phyloP scores from a whole-genome alignment of 192 early-diverging fungal genomes.

The Gaertneriomyces sp. region DNA sequence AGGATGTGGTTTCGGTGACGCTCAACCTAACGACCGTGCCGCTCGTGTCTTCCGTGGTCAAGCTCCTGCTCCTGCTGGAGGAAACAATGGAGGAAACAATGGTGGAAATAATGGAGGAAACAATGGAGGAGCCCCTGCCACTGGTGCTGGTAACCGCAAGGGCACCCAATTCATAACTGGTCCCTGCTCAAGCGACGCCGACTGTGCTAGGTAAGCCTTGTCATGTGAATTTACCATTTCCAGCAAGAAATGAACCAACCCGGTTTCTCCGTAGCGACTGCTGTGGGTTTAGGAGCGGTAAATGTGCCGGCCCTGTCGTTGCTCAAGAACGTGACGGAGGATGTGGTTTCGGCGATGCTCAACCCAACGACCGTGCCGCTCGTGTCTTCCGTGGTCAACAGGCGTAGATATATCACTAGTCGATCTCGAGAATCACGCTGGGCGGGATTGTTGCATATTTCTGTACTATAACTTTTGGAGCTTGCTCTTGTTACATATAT shows the following conservation, averaged over 20 bases:
- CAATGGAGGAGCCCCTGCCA: constrained; percentile 11
- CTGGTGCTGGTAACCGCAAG: constrained; percentile 13
- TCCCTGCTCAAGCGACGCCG: constrained; percentile 4
- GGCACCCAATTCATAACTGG: constrained; percentile 32
- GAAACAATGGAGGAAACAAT: neutral
- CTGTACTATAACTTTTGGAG: no score
- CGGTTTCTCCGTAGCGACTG: no score
- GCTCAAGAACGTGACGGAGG: constrained; percentile 33
- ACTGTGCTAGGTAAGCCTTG: no score
- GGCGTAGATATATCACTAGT: no score
- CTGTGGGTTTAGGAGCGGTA: constrained; percentile 29
- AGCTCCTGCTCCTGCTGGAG: constrained; percentile 5
- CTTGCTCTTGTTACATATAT: no score
- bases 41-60: constrained; percentile 20
- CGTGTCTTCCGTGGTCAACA: constrained; percentile 13
- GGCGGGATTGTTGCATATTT: no score
- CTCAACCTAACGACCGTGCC: constrained; percentile 23
- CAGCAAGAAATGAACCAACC: no score
- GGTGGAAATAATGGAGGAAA: neutral
- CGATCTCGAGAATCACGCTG: no score
- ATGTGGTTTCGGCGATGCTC: constrained; percentile 29
- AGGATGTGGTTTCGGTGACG: constrained; percentile 31
- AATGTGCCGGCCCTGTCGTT: constrained; percentile 27
- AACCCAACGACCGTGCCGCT: constrained; percentile 25
- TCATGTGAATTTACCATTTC: no score